A percentile compares a stretch with the other conserved stretches of the same genome.
phyloP scores from a whole-genome alignment of 768 basidiomycete genomes.

The Phanerodontia chrysosporium region DNA sequence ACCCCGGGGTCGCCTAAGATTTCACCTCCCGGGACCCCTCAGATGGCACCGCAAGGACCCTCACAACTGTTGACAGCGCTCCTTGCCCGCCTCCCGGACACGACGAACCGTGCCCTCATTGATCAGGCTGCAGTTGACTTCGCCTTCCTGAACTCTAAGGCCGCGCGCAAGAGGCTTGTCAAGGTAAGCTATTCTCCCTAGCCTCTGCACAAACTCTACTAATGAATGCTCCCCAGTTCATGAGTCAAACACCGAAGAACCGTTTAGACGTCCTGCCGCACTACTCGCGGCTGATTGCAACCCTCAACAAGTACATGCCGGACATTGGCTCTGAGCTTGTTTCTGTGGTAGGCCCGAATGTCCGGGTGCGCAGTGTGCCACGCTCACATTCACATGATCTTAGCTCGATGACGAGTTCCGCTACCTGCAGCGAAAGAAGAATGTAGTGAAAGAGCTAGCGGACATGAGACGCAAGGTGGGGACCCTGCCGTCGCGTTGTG shows the following conservation, averaged over 20 bases:
- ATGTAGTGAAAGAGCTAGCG: slow-evolving; percentile 83
- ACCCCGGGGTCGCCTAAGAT: slow-evolving; percentile 66
- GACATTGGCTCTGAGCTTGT: slow-evolving; percentile 86
- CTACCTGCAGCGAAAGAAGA: slow-evolving; percentile 92
- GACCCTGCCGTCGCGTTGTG: background rate
- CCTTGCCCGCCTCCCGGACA: slow-evolving; percentile 87
- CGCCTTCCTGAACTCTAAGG: slow-evolving; percentile 94
- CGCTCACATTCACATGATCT: background rate
- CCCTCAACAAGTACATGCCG: slow-evolving; percentile 87
- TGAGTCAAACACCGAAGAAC: slow-evolving; percentile 80
- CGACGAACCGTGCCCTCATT: slow-evolving; percentile 84
- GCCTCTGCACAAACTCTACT: background rate
- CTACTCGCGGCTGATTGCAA: slow-evolving; percentile 87
- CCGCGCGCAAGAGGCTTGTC: slow-evolving; percentile 85
- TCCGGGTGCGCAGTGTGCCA: background rate
- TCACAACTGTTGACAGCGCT: slow-evolving; percentile 89
- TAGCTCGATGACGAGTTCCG: slow-evolving; percentile 97
- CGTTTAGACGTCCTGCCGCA: slow-evolving; percentile 90
- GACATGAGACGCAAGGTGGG: slow-evolving; percentile 80
- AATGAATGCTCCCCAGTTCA: slow-evolving; percentile 46
- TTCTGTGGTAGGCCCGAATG: slow-evolving; percentile 53
- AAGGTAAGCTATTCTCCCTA: slow-evolving; percentile 47
- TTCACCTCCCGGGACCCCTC: slow-evolving; percentile 52
- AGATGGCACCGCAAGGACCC: slow-evolving; percentile 82
- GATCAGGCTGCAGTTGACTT: slow-evolving; percentile 96